phyloP scores from a whole-genome alignment of 352 stramenopile species.

The Phytophthora sansomeana region DNA sequence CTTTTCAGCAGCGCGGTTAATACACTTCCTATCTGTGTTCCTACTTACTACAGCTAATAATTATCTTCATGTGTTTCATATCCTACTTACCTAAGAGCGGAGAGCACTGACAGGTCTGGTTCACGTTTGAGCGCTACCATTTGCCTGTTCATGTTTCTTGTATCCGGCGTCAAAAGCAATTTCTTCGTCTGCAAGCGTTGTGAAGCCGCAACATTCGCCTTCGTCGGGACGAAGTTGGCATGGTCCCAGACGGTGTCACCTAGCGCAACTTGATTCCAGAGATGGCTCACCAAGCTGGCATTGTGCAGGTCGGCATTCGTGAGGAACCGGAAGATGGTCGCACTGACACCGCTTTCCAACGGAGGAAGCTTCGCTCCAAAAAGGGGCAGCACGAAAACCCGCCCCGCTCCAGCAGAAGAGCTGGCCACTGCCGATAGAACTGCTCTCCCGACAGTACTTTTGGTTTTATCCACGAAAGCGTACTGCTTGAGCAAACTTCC shows the following conservation, averaged over 20 bases:
- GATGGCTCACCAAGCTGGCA: conserved; percentile 80
- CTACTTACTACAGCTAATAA: conserved; percentile 39
- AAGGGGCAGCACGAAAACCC: conserved; percentile 75
- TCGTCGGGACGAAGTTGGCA: conserved; percentile 60
- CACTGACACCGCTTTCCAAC: conserved; percentile 65
- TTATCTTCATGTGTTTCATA: conserved; percentile 33
- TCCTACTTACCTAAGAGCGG: conserved; percentile 33
- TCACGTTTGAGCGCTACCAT: conserved; percentile 26
- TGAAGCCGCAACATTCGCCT: conserved; percentile 15
- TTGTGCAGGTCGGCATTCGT: conserved; percentile 85
- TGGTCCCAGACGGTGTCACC: conserved; percentile 82
- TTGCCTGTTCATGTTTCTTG: neutral
- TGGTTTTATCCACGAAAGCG: conserved; percentile 5
- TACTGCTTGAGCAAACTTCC: conserved; percentile 21
- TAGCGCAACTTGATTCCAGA: conserved; percentile 85
- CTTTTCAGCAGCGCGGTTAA: conserved; percentile 22
- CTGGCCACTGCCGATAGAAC: conserved; percentile 32
- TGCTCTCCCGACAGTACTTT: conserved; percentile 13
- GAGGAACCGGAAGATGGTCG: conserved; percentile 75
- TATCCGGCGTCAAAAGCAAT: conserved; percentile 5
- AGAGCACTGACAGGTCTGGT: conserved; percentile 33
- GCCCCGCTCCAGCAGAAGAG: conserved; percentile 22
- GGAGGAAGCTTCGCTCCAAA: conserved; percentile 72
- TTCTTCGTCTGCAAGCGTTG: conserved; percentile 22
- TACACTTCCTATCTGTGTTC: conserved; percentile 37